A percentile compares a stretch with the other conserved stretches of the same genome.
Evolutionary conservation across 352 stramenopile genomes (phyloP).

Genomic region (Lagenidium sp.): DNA sequence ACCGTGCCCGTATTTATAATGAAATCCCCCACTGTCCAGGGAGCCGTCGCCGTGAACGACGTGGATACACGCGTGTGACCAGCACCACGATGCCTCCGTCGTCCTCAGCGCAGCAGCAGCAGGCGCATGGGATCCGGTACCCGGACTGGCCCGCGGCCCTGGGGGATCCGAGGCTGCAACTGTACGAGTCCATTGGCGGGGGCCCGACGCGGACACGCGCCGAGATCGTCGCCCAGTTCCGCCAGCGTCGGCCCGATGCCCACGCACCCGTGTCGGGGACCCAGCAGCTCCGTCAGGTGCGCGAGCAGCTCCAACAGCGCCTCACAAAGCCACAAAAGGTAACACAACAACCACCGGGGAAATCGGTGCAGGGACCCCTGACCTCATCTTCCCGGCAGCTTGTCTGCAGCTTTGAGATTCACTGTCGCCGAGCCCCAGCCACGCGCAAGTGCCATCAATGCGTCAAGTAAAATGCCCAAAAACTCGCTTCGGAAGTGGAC

Average conservation of each 20-base stretch:
- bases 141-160: slow-evolving; percentile 52
- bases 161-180: slow-evolving; percentile 30
- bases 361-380: background rate
- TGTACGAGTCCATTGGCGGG: slow-evolving; percentile 2
- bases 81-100: background rate
- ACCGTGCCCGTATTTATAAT: too few relatives aligned
- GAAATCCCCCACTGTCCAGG: too few relatives aligned
- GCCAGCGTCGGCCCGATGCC: slow-evolving; percentile 5
- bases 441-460: slow-evolving; percentile 65
- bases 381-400: slow-evolving; percentile 9
- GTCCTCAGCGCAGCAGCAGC: background rate
- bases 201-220: slow-evolving; percentile 12
- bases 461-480: slow-evolving; percentile 29
- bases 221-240: slow-evolving; percentile 34
- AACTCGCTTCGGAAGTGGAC: background rate
- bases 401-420: slow-evolving; percentile 46
- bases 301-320: background rate
- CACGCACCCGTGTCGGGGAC: slow-evolving; percentile 1
- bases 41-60: too few relatives aligned
- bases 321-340: background rate
- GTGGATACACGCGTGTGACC: too few relatives aligned
- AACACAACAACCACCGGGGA: background rate
- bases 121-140: slow-evolving; percentile 18
- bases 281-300: slow-evolving; percentile 3
- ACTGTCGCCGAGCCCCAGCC: slow-evolving; percentile 28